Evolutionary conservation across 1,139 yeast species (phyloP), one percentile per base, ranked within the genome.

Genomic region (Yamadazyma kanchanaburiensis): DNA sequence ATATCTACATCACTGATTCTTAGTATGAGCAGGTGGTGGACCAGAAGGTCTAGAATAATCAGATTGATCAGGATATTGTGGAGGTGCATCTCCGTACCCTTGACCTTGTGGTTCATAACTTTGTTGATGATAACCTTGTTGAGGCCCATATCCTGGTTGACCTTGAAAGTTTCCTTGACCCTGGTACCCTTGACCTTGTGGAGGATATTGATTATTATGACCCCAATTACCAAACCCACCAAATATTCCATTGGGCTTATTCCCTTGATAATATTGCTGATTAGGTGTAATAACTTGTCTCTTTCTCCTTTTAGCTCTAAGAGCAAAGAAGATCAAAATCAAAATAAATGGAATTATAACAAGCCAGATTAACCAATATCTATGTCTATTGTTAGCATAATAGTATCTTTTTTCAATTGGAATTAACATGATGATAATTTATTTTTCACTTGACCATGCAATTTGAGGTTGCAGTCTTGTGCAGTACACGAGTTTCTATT

Each of bases 1-100:
- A n/a, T n/a, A n/a, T n/a, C n/a, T n/a, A n/a, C n/a, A n/a, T n/a
- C n/a, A n/a, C n/a, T n/a, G n/a, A 8, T 31, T 34, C 34, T 38
- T 42, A 8, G 27, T 32, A 23, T 42, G 46, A 14, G 42, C 45
- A n/a, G 46, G 43, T 14, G 46, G 46, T 6, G 46, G 46, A 7
- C 45, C 46, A 1, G 32, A 3, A 11, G 46, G 46, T 19, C 43
- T 27, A 4, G 31, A 15, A 22, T 26, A 37, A 15, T 8, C 12
- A 10, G n/a, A 10, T 6, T 15, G 25, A 5, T 21, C 21, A 7
- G 46, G 46, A 24, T 42, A 42, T 24, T 25, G 17, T 30, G 46
- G 46, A 2, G 46, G 46, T 9, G 46, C 35, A 15, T 39, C 46
- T 13, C 42, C 46, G 26, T 42, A 41, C 4, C 22, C 17, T n/a